phyloP scores from a whole-genome alignment of 129 eudicot genomes.

The Saussurea involucrata region DNA sequence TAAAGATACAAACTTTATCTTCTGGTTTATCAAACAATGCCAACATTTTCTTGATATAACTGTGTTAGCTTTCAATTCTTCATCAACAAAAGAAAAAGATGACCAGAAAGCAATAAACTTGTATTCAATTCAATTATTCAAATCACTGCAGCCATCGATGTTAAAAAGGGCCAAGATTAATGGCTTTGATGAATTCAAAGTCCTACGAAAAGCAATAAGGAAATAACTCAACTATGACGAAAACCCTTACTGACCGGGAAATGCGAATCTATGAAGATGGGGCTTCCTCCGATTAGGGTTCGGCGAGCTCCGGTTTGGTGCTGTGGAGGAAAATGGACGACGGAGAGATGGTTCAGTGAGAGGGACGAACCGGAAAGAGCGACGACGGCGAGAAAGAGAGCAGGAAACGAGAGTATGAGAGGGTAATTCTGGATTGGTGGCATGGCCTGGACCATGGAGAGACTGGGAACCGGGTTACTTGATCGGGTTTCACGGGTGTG shows the following conservation, averaged over 20 bases:
- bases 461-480: neutral
- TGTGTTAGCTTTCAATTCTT: neutral
- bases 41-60: neutral
- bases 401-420: neutral
- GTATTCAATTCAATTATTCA: neutral
- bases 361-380: neutral
- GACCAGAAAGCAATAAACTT: neutral
- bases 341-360: constrained; percentile 3
- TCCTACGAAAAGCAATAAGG: neutral
- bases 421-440: neutral
- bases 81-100: neutral
- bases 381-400: neutral
- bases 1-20: neutral
- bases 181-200: constrained; percentile 6
- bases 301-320: constrained; percentile 14
- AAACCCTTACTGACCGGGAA: constrained; percentile 22
- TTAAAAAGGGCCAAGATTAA: neutral
- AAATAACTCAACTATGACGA: neutral
- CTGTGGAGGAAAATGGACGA: constrained; percentile 9
- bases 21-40: constrained; percentile 6
- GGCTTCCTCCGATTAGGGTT: constrained; percentile 9
- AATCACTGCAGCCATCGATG: neutral
- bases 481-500: neutral
- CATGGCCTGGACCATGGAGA: too few species aligned
- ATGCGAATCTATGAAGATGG: neutral